Percentiles rank a stretch among this genome's conserved stretches.
These are phyloP conservation scores for Calocybe gangraenosa DNA, from an alignment of 768 basidiomycete species.

Conservation along the genomic window DNA sequence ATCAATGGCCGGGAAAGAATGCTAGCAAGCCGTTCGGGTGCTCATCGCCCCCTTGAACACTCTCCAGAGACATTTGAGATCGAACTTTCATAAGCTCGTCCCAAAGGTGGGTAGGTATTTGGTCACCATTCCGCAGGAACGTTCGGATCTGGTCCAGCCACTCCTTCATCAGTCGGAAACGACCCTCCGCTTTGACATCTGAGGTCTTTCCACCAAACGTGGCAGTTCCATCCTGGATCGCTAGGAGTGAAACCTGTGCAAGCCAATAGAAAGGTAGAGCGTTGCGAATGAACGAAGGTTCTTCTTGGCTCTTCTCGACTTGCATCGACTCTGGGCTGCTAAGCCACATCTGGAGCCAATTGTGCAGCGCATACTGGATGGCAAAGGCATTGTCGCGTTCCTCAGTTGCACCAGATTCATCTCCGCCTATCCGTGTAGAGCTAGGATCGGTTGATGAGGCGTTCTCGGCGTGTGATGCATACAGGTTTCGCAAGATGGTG, in stretches of 20 bases:
- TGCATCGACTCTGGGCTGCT: conserved; percentile 30
- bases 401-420: conserved; percentile 5
- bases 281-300: conserved; percentile 36
- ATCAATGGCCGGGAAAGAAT: conserved; percentile 17
- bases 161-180: conserved; percentile 44
- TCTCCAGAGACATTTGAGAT: conserved; percentile 18
- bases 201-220: conserved; percentile 9
- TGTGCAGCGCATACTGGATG: conserved; percentile 51
- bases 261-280: conserved; percentile 63
- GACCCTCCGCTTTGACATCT: conserved; percentile 28
- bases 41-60: conserved; percentile 8
- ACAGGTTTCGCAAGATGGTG: conserved; percentile 40
- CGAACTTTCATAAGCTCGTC: conserved; percentile 44
- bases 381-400: conserved; percentile 19
- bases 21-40: conserved; percentile 20
- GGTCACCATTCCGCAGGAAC: conserved; percentile 40
- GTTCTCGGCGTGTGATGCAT: conserved; percentile 18
- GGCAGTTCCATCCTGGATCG: conserved; percentile 44
- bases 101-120: conserved; percentile 41
- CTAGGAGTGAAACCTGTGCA: conserved; percentile 48
- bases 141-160: conserved; percentile 47
- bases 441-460: conserved; percentile 10
- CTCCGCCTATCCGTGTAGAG: neutral
- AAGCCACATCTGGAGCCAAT: conserved; percentile 58
- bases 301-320: conserved; percentile 22